Evolutionary conservation across 331 rosid species (phyloP).

Genomic region (Cydonia oblonga): DNA sequence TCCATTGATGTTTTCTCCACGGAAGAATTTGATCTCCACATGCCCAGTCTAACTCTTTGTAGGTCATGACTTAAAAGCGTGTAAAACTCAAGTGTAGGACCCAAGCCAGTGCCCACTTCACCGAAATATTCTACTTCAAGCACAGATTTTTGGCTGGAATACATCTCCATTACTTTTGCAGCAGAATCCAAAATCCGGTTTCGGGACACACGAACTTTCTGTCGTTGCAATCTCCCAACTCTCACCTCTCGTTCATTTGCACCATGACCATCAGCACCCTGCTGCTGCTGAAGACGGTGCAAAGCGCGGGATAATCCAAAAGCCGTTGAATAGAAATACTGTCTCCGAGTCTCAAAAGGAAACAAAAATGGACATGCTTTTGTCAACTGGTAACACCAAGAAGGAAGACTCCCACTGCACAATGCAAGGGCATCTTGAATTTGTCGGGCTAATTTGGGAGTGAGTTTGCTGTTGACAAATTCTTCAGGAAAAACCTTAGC

Average conservation of each 20-base stretch:
- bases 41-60: slow-evolving; percentile 64
- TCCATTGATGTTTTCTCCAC: slow-evolving; percentile 43
- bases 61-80: slow-evolving; percentile 90
- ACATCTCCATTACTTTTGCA: slow-evolving; percentile 98
- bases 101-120: slow-evolving; percentile 98
- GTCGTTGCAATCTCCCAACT: slow-evolving; percentile 97
- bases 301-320: slow-evolving; percentile 98
- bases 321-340: slow-evolving; percentile 93
- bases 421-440: slow-evolving; percentile 98
- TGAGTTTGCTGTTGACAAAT: slow-evolving; percentile 83
- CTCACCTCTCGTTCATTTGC: slow-evolving; percentile 84
- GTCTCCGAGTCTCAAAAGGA: slow-evolving; percentile 94
- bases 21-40: slow-evolving; percentile 79
- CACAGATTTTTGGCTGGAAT: slow-evolving; percentile 96
- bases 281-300: slow-evolving; percentile 95
- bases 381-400: slow-evolving; percentile 95
- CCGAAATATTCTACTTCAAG: slow-evolving; percentile 99
- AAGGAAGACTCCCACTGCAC: slow-evolving; percentile 98
- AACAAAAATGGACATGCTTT: slow-evolving; percentile 95
- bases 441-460: slow-evolving; percentile 95
- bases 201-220: slow-evolving; percentile 93
- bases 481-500: slow-evolving; percentile 64
- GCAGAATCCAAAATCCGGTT: slow-evolving; percentile 97
- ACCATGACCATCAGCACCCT: slow-evolving; percentile 96
- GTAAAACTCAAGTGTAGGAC: slow-evolving; percentile 97